Percentiles rank a stretch among this genome's conserved stretches.
Conservation (phyloP, 2,329 filamentous ascomycete genomes). For the Xylaria sp. region DNA sequence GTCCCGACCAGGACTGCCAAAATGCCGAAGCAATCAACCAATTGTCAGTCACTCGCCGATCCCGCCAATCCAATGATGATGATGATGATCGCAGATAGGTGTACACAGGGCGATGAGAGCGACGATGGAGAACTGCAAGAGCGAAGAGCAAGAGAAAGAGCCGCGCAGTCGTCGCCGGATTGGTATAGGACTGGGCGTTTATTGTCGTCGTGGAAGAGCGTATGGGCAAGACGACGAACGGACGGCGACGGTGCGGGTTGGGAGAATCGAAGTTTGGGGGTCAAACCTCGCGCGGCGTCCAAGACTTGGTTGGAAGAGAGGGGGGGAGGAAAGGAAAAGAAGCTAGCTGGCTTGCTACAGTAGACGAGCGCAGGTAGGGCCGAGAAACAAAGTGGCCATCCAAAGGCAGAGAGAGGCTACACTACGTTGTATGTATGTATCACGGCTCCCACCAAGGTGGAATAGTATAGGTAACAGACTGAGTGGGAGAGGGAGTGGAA, state of each 20-base stretch:
- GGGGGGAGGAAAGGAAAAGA: conserved; percentile 23
- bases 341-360: conserved; percentile 18
- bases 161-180: conserved; percentile 5
- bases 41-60: conserved; percentile 9
- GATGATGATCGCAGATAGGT: neutral
- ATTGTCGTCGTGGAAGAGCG: conserved; percentile 3
- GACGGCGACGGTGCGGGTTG: conserved; percentile 13
- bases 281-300: conserved; percentile 19
- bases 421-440: conserved; percentile 28
- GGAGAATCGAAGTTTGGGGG: conserved; percentile 31
- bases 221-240: conserved; percentile 8
- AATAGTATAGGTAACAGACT: conserved; percentile 23
- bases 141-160: neutral
- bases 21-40: conserved; percentile 7
- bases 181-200: conserved; percentile 8
- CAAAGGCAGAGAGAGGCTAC: conserved; percentile 18
- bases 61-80: neutral
- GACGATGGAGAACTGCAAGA: neutral
- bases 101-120: conserved; percentile 14
- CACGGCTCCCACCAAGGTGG: conserved; percentile 31
- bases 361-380: conserved; percentile 25
- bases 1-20: conserved; percentile 6
- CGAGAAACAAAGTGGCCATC: conserved; percentile 24
- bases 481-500: conserved; percentile 27
- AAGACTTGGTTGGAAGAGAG: conserved; percentile 14